Conservation (phyloP, 352 stramenopile species). For the Pilasporangium apinafurcum region DNA sequence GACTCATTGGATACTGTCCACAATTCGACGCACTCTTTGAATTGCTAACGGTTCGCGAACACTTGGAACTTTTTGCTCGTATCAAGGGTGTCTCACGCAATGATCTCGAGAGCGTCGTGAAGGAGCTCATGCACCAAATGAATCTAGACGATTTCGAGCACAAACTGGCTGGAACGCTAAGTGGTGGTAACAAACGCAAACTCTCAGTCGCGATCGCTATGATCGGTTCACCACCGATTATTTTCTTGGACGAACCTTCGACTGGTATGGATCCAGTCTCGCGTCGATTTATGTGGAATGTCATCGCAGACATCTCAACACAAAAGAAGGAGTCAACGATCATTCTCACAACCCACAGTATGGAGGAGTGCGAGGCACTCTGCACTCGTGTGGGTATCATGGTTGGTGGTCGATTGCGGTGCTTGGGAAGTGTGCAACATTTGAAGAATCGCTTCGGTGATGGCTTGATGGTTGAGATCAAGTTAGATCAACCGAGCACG, state of each 20-base stretch:
- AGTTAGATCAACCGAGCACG: constrained; percentile 25
- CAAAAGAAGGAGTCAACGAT: constrained; percentile 70
- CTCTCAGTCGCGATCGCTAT: constrained; percentile 91
- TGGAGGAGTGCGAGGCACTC: constrained; percentile 95
- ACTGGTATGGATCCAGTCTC: constrained; percentile 93
- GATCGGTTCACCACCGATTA: constrained; percentile 86
- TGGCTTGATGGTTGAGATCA: constrained; percentile 88
- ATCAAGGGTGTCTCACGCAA: constrained; percentile 83
- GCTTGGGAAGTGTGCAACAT: constrained; percentile 88
- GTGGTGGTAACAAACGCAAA: constrained; percentile 89
- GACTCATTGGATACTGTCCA: constrained; percentile 90
- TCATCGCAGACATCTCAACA: constrained; percentile 83
- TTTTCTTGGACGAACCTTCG: constrained; percentile 87
- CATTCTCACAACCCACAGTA: constrained; percentile 94
- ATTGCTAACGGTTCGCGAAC: constrained; percentile 78
- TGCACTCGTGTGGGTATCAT: constrained; percentile 95
- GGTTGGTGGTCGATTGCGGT: constrained; percentile 61
- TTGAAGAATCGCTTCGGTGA: constrained; percentile 96
- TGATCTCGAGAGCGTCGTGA: constrained; percentile 42
- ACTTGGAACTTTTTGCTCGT: constrained; percentile 82
- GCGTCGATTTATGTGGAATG: constrained; percentile 93
- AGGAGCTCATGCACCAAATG: constrained; percentile 65
- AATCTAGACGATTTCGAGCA: constrained; percentile 33
- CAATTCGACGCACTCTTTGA: constrained; percentile 88
- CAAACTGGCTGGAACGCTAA: constrained; percentile 55